phyloP scores from a whole-genome alignment of 2,329 filamentous ascomycete species.

The Trichoderma guizhouense region DNA sequence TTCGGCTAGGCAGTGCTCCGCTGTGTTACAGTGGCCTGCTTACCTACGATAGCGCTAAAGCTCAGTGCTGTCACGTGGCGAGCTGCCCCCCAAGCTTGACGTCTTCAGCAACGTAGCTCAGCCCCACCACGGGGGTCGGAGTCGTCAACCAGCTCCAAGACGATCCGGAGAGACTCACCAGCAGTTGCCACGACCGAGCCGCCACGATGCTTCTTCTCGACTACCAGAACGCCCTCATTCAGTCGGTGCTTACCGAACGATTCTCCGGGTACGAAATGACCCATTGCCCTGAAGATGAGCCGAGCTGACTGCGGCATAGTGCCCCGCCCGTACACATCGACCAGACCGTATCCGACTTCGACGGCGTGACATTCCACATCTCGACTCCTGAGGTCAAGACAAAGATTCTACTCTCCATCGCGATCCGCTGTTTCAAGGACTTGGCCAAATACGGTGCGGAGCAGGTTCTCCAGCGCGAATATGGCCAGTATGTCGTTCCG shows the following conservation, averaged over 20 bases:
- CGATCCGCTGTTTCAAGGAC: slow-evolving; percentile 92
- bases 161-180: slow-evolving; percentile 26
- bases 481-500: slow-evolving; percentile 82
- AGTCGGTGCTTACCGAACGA: slow-evolving; percentile 91
- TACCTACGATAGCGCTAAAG: not conserved
- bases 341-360: slow-evolving; percentile 98
- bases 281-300: not conserved
- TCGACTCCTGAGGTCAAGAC: slow-evolving; percentile 92
- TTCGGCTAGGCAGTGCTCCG: not conserved
- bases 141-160: slow-evolving; percentile 36
- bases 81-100: slow-evolving; percentile 27
- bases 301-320: slow-evolving; percentile 51
- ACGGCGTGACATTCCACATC: slow-evolving; percentile 97
- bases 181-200: slow-evolving; percentile 27
- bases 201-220: slow-evolving; percentile 84
- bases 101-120: slow-evolving; percentile 30
- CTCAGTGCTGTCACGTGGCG: slow-evolving; percentile 33
- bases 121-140: slow-evolving; percentile 36
- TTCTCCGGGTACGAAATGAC: slow-evolving; percentile 68
- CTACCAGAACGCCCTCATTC: slow-evolving; percentile 97
- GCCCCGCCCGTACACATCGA: slow-evolving; percentile 85
- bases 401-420: slow-evolving; percentile 90
- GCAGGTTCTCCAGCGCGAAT: slow-evolving; percentile 88
- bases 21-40: not conserved
- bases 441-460: slow-evolving; percentile 90